Evolutionary conservation across 257 asterid genomes (phyloP), one percentile per base, ranked within the genome.

Genomic region (Linaria vulgaris): DNA sequence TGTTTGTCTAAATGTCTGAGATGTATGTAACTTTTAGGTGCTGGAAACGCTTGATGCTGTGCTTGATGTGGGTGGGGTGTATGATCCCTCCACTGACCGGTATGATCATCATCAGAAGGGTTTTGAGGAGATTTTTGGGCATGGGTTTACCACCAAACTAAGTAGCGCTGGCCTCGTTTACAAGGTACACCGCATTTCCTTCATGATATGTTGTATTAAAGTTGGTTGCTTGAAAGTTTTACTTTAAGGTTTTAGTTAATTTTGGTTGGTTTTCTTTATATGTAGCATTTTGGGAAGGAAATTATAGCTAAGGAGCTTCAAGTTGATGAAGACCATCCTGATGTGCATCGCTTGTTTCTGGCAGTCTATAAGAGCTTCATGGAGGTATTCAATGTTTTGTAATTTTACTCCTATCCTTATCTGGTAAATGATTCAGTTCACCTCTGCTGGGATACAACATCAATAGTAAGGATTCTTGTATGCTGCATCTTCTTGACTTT

Each of bases 111-210:
- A 90, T 55, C 97, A 90, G 21, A 88, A 90, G 76, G 97, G 94
- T 19, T 90, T 90, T 69, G 80, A 74, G 63, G 95, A 90, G 85
- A 80, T 83, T 77, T 83, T 90, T 52, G 97, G 96, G 6, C 82
- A 85, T 76, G 97, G 96, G 5, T 90, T 88, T 75, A 76, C 13
- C 58, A 84, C 95, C 34, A 91, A 91, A 82, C 95, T 91, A 61
- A 91, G 96, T 30, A 91, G 98, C 76, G 96, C 96, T 78, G 98
- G 98, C 63, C 95, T 91, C 72, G 81, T 91, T 65, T 91, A 86
- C 78, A 91, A 91, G 91, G 98, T 91, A 63, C 24, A 0, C 5
- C 20, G 0, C 3, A 17, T 10, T 24, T 23, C n/a, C n/a, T 6
- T 45, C 13, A 0, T 24, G 10, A n/a, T n/a, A n/a, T 16, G 3